A percentile compares a stretch with the other conserved stretches of the same genome.
These are phyloP conservation scores for Colletotrichum orchidophilum DNA, from an alignment of 2,329 filamentous ascomycete species.

Conservation along the genomic window DNA sequence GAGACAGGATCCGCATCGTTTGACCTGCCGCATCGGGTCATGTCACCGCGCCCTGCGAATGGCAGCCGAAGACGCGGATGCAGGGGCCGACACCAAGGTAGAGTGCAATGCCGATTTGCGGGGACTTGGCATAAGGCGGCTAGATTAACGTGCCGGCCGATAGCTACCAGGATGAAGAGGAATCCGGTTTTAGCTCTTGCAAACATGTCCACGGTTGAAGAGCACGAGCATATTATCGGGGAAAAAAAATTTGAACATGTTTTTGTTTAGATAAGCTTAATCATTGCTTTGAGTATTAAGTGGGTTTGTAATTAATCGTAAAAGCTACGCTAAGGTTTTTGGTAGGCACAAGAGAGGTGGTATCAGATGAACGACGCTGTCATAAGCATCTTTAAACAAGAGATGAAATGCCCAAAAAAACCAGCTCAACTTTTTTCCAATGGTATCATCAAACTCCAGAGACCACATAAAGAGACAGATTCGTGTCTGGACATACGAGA, in stretches of 20 bases:
- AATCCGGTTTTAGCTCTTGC: too few species aligned
- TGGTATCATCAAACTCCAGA: constrained; percentile 3
- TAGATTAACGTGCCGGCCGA: too few species aligned
- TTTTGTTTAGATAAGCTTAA: background rate
- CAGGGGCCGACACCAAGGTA: background rate
- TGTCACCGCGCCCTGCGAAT: background rate
- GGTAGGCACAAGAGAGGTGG: background rate
- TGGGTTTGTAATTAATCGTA: background rate
- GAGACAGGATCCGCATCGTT: background rate
- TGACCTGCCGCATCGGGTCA: background rate
- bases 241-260: background rate
- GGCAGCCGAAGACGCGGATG: background rate
- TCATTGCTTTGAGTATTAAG: background rate
- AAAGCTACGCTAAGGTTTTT: background rate
- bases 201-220: too few species aligned
- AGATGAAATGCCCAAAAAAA: background rate
- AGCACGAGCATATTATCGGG: background rate
- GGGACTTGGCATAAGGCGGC: background rate
- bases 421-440: background rate
- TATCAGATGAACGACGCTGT: constrained; percentile 9
- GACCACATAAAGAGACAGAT: background rate
- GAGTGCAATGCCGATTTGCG: background rate
- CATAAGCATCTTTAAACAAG: background rate
- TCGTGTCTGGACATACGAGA: background rate
- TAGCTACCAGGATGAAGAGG: too few species aligned